Evolutionary conservation across 768 basidiomycete species (phyloP).

Genomic region (Paxillus involutus): DNA sequence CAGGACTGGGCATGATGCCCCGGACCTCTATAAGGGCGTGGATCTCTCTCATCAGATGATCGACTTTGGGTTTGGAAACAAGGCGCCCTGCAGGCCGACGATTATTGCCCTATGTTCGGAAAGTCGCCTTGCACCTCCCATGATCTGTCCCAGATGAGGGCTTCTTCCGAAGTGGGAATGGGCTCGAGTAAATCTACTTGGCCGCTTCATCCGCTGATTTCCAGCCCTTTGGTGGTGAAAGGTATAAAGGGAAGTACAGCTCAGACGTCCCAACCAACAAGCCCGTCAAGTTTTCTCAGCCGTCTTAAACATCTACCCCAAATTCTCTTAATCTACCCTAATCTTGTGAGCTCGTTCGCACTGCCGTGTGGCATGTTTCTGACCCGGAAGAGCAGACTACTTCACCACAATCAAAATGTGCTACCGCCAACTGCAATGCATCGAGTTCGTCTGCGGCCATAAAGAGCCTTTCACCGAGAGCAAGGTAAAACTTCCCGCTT

Average conservation of each 20-base stretch:
- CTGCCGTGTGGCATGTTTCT: conserved; percentile 5
- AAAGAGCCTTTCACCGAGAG: conserved; percentile 27
- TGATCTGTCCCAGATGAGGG: conserved; percentile 9
- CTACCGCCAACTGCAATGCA: conserved; percentile 39
- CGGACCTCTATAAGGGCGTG: conserved; percentile 11
- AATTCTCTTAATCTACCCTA: conserved; percentile 23
- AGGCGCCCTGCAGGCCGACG: conserved; percentile 10
- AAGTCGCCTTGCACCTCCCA: conserved; percentile 15
- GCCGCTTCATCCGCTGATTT: conserved; percentile 5
- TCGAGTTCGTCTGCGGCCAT: conserved; percentile 40
- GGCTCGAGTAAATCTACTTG: conserved; percentile 3
- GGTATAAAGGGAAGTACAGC: conserved; percentile 21
- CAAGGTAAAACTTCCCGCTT: conserved; percentile 29
- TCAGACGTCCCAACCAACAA: conserved; percentile 7
- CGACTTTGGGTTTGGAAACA: conserved; percentile 10
- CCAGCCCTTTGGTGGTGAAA: conserved; percentile 2
- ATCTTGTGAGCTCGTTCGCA: conserved; percentile 13
- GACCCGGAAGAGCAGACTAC: conserved; percentile 10
- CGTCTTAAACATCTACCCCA: conserved; percentile 5
- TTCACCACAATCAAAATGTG: conserved; percentile 36
- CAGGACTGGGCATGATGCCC: conserved; percentile 21
- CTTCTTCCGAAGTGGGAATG: conserved; percentile 7
- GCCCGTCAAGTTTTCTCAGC: conserved; percentile 4
- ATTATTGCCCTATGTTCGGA: conserved; percentile 11
- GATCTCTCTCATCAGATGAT: conserved; percentile 26